A percentile compares a stretch with the other conserved stretches of the same genome.
Evolutionary conservation across 2,329 filamentous ascomycete genomes (phyloP).

Genomic region (Fusarium albosuccineum): DNA sequence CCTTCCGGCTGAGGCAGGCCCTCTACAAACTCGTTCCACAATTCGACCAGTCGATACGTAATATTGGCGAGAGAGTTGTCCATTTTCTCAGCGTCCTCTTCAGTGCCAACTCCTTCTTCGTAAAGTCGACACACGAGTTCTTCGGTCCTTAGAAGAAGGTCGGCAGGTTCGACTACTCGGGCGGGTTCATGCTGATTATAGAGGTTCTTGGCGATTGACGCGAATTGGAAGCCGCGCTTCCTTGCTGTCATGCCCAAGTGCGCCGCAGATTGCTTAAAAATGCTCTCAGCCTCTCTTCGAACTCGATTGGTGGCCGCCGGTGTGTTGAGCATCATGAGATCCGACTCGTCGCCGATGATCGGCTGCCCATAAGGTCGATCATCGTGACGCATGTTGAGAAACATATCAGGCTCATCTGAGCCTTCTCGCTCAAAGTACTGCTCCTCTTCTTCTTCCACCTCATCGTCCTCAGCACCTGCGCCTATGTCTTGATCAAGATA

Average conservation of each 20-base stretch:
- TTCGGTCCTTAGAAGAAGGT: slow-evolving; percentile 82
- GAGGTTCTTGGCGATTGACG: slow-evolving; percentile 78
- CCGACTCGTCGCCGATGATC: slow-evolving; percentile 60
- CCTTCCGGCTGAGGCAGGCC: slow-evolving; percentile 62
- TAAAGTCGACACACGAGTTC: slow-evolving; percentile 75
- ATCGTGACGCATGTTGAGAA: slow-evolving; percentile 62
- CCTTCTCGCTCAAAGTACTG: slow-evolving; percentile 55
- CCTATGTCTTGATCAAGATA: slow-evolving; percentile 54
- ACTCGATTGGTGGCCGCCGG: slow-evolving; percentile 67
- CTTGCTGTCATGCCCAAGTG: slow-evolving; percentile 56
- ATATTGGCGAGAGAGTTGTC: slow-evolving; percentile 68
- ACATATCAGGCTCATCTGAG: slow-evolving; percentile 61
- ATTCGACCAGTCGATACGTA: slow-evolving; percentile 62
- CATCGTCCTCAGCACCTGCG: slow-evolving; percentile 53
- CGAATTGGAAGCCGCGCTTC: slow-evolving; percentile 74
- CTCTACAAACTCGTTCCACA: slow-evolving; percentile 69
- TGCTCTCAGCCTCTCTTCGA: slow-evolving; percentile 67
- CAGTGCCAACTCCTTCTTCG: slow-evolving; percentile 68
- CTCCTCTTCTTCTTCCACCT: slow-evolving; percentile 54
- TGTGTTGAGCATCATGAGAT: slow-evolving; percentile 68
- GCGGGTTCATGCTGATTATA: slow-evolving; percentile 69
- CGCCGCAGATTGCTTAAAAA: slow-evolving; percentile 66
- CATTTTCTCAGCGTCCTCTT: slow-evolving; percentile 68
- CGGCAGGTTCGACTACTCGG: slow-evolving; percentile 74
- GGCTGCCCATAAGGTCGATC: slow-evolving; percentile 55